Percentiles rank a stretch among this genome's conserved stretches.
phyloP scores from a whole-genome alignment of 139 green algal genomes.

The Coelastrella sp. region DNA sequence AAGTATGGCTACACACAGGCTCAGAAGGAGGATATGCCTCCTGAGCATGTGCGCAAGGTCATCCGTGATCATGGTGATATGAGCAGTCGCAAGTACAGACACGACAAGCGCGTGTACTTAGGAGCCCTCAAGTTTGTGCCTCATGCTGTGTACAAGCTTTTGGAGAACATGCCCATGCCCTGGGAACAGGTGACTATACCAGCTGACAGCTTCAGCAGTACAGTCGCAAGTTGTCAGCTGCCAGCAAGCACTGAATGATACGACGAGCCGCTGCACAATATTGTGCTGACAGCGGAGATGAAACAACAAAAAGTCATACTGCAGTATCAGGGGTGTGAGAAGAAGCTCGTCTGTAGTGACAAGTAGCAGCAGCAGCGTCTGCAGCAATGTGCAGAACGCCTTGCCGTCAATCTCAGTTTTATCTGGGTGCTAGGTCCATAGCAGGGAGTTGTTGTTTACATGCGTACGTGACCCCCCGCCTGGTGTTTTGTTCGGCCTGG shows the following conservation, averaged over 20 bases:
- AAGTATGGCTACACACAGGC: slow-evolving; percentile 92
- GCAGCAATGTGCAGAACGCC: background rate
- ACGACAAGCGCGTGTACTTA: slow-evolving; percentile 99
- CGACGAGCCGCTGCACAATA: too few species aligned
- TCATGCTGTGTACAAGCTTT: slow-evolving; percentile 99
- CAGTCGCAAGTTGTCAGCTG: background rate
- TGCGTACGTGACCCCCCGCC: background rate
- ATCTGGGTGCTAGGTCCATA: too few species aligned
- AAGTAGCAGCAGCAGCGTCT: background rate
- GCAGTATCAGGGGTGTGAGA: too few species aligned
- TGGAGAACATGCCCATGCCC: slow-evolving; percentile 99
- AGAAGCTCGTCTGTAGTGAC: background rate
- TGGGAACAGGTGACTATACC: slow-evolving; percentile 91
- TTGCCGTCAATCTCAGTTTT: background rate
- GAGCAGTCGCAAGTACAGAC: slow-evolving; percentile 95
- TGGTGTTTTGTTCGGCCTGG: background rate
- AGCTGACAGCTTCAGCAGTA: background rate
- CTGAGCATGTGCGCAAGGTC: slow-evolving; percentile 97
- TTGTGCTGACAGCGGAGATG: too few species aligned
- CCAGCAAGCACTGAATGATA: background rate
- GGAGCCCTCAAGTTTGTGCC: slow-evolving; percentile 99
- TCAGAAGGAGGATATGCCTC: slow-evolving; percentile 98
- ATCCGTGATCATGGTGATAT: slow-evolving; percentile 98
- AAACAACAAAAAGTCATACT: too few species aligned
- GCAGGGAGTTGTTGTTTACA: too few species aligned